Evolutionary conservation across 1,139 yeast genomes (phyloP).

Genomic region (Taphrina pruni): DNA sequence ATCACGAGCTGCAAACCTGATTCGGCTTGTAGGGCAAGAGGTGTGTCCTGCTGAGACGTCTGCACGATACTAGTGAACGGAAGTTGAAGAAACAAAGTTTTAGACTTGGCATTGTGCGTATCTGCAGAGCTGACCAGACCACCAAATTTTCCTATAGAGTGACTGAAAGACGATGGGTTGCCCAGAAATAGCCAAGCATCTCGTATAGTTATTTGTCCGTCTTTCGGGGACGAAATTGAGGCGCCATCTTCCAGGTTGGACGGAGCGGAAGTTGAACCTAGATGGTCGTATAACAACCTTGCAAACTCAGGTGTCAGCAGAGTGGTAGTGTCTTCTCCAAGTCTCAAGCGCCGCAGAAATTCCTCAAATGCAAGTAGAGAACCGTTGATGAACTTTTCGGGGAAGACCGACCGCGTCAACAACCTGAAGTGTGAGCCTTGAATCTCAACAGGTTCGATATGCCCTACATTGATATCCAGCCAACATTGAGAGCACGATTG

Average conservation of each 20-base stretch:
- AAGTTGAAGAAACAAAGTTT: slow-evolving; percentile 28
- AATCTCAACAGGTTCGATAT: no score
- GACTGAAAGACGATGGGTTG: background rate
- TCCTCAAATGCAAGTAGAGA: slow-evolving; percentile 28
- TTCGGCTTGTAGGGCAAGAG: slow-evolving; percentile 25
- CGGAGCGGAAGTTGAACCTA: slow-evolving; percentile 13
- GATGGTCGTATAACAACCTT: slow-evolving; percentile 8
- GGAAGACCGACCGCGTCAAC: slow-evolving; percentile 11
- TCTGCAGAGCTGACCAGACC: slow-evolving; percentile 22
- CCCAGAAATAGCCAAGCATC: slow-evolving; percentile 36
- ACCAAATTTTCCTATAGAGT: slow-evolving; percentile 23
- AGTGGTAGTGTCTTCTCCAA: slow-evolving; percentile 16
- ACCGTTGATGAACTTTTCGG: slow-evolving; percentile 36
- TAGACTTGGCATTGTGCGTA: slow-evolving; percentile 19
- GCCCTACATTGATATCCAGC: slow-evolving; percentile 20
- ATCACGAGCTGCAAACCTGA: slow-evolving; percentile 29
- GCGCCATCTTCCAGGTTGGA: slow-evolving; percentile 24
- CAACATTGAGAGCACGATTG: slow-evolving; percentile 29
- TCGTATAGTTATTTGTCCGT: slow-evolving; percentile 26
- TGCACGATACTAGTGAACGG: slow-evolving; percentile 32
- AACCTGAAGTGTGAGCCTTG: background rate
- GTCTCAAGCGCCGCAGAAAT: slow-evolving; percentile 23
- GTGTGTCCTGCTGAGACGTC: slow-evolving; percentile 15
- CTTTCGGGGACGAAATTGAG: slow-evolving; percentile 14
- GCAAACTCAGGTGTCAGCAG: slow-evolving; percentile 17